Evolutionary conservation across 352 stramenopile genomes (phyloP), one percentile per base, ranked within the genome.

Genomic region (Pythium volutum): DNA sequence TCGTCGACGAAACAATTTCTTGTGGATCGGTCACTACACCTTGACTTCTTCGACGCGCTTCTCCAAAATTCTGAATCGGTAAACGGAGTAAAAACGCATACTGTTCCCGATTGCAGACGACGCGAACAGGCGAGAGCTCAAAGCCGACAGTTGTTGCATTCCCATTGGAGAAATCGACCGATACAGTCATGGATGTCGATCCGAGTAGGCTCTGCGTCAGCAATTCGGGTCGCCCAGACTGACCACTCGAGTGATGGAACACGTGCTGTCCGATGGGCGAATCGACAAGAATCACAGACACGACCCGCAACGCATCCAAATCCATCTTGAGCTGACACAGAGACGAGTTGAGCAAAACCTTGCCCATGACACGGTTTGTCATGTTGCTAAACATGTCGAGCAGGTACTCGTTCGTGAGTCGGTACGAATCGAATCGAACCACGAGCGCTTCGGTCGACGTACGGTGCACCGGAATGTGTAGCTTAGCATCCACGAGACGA

Each of bases 41-140:
- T 27, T 20, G 45, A 12, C 26, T 18, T 42, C 54, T 36, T 29
- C 77, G 79, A 59, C 77, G 83, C 11, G 70, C 70, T 56, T 95
- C 86, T 41, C 72, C 65, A 22, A 89, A 78, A 53, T 95, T 93
- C 46, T 91, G 81, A 39, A 89, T 75, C 16, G 86, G 84, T 3
- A 91, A 72, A 18, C 80, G 75, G 22, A 93, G 56, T 20, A 95
- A 62, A 55, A 95, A 91, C 0, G 77, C 79, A 48, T 93, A 91
- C 45, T 95, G 86, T 34, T 91, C 84, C 60, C 90, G 77, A 48
- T 90, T 93, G 59, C 84, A 95, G 11, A 95, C 84, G 0, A 93
- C 67, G 1, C 79, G 81, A 55, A 95, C 66, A 7, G 86, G 84
- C 27, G 70, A 77, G 36, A 80, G 78, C 25, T 54, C 70, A 26